These are phyloP conservation scores for Acer negundo DNA, from an alignment of 345 rosid species.

Conservation along the genomic window DNA sequence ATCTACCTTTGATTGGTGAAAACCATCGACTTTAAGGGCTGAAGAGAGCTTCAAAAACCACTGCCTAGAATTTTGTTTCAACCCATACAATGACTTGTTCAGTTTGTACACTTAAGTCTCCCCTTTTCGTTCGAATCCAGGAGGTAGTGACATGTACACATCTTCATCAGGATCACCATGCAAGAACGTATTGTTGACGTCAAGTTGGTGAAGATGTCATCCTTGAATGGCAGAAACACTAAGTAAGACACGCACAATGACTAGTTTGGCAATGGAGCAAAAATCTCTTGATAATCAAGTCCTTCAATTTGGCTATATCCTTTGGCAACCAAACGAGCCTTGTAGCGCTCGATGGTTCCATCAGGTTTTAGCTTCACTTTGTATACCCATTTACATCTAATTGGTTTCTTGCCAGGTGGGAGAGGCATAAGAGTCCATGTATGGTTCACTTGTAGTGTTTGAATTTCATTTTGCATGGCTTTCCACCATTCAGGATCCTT, in stretches of 20 bases:
- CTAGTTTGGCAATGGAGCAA: neutral
- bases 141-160: neutral
- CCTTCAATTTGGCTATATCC: slow-evolving; percentile 1
- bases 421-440: too few species aligned
- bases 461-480: too few species aligned
- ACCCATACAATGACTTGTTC: neutral
- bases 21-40: neutral
- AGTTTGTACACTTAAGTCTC: neutral
- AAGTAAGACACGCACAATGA: neutral
- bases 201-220: slow-evolving; percentile 2
- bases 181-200: neutral
- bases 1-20: neutral
- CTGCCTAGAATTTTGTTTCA: neutral
- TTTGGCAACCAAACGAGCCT: slow-evolving; percentile 2
- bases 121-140: neutral
- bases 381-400: too few species aligned
- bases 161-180: slow-evolving; percentile 2
- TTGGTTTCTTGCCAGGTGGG: too few species aligned
- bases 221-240: neutral
- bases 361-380: too few species aligned
- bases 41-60: neutral
- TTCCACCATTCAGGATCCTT: too few species aligned
- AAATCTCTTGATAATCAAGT: neutral
- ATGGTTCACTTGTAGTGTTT: too few species aligned
- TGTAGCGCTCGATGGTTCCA: too few species aligned